Percentiles rank a stretch among this genome's conserved stretches.
Conservation (phyloP, 192 early-diverging fungal species). For the Coemansia sp. region DNA sequence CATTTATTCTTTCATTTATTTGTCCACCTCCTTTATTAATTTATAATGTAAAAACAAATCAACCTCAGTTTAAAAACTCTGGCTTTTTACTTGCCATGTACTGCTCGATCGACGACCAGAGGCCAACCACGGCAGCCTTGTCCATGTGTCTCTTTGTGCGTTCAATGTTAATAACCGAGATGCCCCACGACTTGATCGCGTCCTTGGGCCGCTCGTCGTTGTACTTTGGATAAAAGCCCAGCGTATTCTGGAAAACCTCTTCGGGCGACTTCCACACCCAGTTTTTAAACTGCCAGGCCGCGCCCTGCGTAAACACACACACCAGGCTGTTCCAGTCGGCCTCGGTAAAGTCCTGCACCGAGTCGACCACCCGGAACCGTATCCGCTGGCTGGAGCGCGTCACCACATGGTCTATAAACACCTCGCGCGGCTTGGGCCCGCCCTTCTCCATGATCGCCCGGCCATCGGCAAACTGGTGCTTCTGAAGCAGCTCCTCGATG, state of each 20-base stretch:
- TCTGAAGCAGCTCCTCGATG: constrained; percentile 76
- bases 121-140: constrained; percentile 34
- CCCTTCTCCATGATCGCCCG: constrained; percentile 62
- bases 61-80: constrained; percentile 15
- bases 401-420: constrained; percentile 60
- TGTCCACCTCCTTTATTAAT: too few relatives aligned
- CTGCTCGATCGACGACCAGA: constrained; percentile 44
- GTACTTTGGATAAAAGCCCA: constrained; percentile 59
- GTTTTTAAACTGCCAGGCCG: constrained; percentile 90
- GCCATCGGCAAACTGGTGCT: constrained; percentile 67
- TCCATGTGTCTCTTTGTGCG: constrained; percentile 49
- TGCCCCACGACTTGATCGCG: constrained; percentile 24
- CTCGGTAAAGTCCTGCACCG: constrained; percentile 63
- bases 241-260: constrained; percentile 75
- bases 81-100: constrained; percentile 44
- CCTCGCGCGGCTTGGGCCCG: constrained; percentile 61
- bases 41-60: background rate
- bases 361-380: constrained; percentile 80
- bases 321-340: constrained; percentile 88
- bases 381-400: constrained; percentile 47
- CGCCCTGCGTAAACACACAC: constrained; percentile 87
- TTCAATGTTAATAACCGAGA: constrained; percentile 41
- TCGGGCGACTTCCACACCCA: constrained; percentile 86
- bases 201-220: constrained; percentile 46
- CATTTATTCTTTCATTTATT: background rate